These are phyloP conservation scores for Pezizomycotina sp. DNA, from an alignment of 2,329 filamentous ascomycete species.

Conservation along the genomic window DNA sequence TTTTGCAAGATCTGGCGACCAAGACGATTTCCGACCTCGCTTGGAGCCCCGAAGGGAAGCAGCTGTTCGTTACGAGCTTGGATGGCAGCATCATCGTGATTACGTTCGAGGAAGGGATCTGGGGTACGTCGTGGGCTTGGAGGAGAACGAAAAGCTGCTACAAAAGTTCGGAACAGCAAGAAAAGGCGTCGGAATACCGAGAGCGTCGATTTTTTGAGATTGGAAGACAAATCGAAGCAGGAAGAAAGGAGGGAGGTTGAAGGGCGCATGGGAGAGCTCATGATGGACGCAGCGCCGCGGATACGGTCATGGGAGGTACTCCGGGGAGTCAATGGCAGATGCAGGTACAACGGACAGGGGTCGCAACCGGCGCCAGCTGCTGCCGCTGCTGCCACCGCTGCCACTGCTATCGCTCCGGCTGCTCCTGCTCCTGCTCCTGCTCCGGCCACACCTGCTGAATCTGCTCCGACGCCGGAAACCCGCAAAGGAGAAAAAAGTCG, in stretches of 20 bases:
- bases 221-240: slow-evolving; percentile 85
- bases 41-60: slow-evolving; percentile 84
- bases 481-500: slow-evolving; percentile 28
- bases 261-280: slow-evolving; percentile 92
- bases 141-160: slow-evolving; percentile 82
- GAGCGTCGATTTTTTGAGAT: slow-evolving; percentile 68
- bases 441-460: slow-evolving; percentile 19
- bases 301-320: too few species aligned
- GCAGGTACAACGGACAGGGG: slow-evolving; percentile 33
- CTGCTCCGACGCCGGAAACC: slow-evolving; percentile 3
- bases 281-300: slow-evolving; percentile 37
- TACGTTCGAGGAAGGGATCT: slow-evolving; percentile 76
- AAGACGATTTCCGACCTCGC: slow-evolving; percentile 91
- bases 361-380: slow-evolving; percentile 20
- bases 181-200: slow-evolving; percentile 77
- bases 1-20: slow-evolving; percentile 69
- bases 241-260: slow-evolving; percentile 80
- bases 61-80: slow-evolving; percentile 67
- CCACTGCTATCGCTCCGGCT: slow-evolving; percentile 14
- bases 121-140: slow-evolving; percentile 67
- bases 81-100: slow-evolving; percentile 75
- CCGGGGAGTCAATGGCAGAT: slow-evolving; percentile 54
- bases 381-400: slow-evolving; percentile 17
- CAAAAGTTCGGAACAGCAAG: slow-evolving; percentile 83
- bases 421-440: slow-evolving; percentile 10